These are phyloP conservation scores for Antrodiella citrinella DNA, from an alignment of 768 basidiomycete species.

Conservation along the genomic window DNA sequence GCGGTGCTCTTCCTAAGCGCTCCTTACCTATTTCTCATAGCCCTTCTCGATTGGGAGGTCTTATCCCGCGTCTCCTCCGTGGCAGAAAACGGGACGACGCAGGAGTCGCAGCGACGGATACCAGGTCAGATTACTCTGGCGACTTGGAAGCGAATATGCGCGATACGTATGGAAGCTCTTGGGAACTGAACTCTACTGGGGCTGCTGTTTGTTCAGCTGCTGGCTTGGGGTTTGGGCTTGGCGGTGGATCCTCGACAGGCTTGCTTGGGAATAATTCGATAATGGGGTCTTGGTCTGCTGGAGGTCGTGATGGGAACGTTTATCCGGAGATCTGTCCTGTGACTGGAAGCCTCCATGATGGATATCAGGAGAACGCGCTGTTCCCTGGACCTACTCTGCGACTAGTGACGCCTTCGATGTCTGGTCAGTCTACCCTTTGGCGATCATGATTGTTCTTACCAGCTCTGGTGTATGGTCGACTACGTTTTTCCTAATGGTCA, in stretches of 20 bases:
- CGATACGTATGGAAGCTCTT: conserved; percentile 19
- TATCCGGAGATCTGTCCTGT: neutral
- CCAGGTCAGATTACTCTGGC: conserved; percentile 11
- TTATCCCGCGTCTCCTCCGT: no score
- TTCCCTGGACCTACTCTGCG: neutral
- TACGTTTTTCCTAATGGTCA: no score
- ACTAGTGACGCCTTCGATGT: neutral
- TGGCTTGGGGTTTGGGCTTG: neutral
- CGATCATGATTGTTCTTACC: no score
- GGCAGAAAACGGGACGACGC: no score
- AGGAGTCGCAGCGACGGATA: no score
- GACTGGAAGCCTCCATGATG: neutral
- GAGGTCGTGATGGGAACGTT: neutral
- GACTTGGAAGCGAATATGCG: conserved; percentile 21
- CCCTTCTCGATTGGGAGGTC: no score
- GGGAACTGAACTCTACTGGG: conserved; percentile 8
- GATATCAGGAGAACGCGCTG: neutral
- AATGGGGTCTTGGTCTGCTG: neutral
- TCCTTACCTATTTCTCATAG: no score
- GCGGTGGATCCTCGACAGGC: neutral
- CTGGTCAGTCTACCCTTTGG: no score
- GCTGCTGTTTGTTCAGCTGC: neutral
- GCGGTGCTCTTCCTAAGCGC: no score
- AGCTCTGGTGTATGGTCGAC: no score
- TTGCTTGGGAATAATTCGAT: neutral